Percentiles rank a stretch among this genome's conserved stretches.
These are phyloP conservation scores for Lyophyllum atratum DNA, from an alignment of 768 basidiomycete genomes.

Conservation along the genomic window DNA sequence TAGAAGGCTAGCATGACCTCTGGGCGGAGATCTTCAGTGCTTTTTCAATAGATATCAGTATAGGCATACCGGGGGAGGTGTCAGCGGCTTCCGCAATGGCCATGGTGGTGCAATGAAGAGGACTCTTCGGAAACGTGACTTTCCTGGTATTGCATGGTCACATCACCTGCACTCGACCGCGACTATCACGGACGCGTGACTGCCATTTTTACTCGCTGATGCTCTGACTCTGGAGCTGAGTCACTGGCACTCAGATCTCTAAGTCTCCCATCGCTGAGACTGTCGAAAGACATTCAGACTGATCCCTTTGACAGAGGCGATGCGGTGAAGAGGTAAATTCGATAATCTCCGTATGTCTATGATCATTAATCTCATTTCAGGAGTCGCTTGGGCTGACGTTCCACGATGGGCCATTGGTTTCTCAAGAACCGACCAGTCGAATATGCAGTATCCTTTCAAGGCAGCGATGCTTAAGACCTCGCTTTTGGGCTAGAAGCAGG, in stretches of 20 bases:
- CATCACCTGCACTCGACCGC: constrained; percentile 7
- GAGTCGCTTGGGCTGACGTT: not conserved
- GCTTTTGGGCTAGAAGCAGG: constrained; percentile 38
- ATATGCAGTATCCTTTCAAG: constrained; percentile 36
- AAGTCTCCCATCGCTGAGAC: not conserved
- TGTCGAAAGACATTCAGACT: constrained; percentile 13
- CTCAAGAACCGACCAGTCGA: constrained; percentile 20
- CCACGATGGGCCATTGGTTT: not conserved
- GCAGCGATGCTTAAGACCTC: constrained; percentile 46
- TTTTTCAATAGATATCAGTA: not conserved
- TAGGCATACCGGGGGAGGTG: constrained; percentile 17
- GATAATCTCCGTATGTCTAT: not conserved
- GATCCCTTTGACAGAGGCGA: not conserved
- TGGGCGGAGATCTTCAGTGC: constrained; percentile 9
- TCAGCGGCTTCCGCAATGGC: not conserved
- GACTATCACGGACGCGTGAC: not conserved
- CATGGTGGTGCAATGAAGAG: constrained; percentile 1
- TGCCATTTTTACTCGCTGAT: not conserved
- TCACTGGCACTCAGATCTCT: not conserved
- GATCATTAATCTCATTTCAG: not conserved
- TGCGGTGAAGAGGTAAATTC: not conserved
- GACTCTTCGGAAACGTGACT: not conserved
- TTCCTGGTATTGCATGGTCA: not conserved
- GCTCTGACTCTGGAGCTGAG: too few relatives aligned
- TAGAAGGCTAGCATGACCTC: constrained; percentile 73